Evolutionary conservation across 257 asterid genomes (phyloP).

Genomic region (Ligustrum vulgare): DNA sequence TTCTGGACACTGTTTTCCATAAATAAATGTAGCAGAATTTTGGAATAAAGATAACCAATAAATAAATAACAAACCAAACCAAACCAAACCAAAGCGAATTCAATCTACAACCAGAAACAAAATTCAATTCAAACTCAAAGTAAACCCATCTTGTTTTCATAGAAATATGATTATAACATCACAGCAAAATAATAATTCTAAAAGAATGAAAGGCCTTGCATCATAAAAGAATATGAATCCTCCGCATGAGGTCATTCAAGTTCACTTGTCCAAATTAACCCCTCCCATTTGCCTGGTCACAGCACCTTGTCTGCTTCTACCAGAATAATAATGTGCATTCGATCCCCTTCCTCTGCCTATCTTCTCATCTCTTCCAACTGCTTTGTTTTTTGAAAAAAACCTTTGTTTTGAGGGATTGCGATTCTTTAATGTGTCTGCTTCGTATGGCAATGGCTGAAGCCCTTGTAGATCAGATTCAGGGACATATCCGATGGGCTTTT

Average conservation of each 20-base stretch:
- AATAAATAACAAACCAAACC: no score
- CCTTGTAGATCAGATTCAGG: conserved; percentile 80
- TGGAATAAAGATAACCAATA: no score
- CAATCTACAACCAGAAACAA: not conserved
- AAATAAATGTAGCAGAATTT: no score
- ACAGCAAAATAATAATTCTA: not conserved
- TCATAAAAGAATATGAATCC: not conserved
- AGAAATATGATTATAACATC: not conserved
- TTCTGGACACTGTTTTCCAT: no score
- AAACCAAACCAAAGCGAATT: not conserved
- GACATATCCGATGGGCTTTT: conserved; percentile 58
- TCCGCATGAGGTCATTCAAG: no score
- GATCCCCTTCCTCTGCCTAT: conserved; percentile 36
- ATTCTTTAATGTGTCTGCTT: conserved; percentile 29
- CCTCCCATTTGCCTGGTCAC: conserved; percentile 32
- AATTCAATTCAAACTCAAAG: not conserved
- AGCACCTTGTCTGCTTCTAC: conserved; percentile 43
- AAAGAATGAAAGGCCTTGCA: not conserved
- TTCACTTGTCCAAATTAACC: conserved; percentile 31
- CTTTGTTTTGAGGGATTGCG: conserved; percentile 35
- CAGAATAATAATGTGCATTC: conserved; percentile 38
- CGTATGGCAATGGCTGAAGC: conserved; percentile 62
- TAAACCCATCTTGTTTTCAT: not conserved
- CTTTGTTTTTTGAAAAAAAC: conserved; percentile 29
- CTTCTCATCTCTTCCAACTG: conserved; percentile 39